Percentiles rank a stretch among this genome's conserved stretches.
phyloP scores from a whole-genome alignment of 1,284 basidiomycete species.

The Cutaneotrichosporon sp. region DNA sequence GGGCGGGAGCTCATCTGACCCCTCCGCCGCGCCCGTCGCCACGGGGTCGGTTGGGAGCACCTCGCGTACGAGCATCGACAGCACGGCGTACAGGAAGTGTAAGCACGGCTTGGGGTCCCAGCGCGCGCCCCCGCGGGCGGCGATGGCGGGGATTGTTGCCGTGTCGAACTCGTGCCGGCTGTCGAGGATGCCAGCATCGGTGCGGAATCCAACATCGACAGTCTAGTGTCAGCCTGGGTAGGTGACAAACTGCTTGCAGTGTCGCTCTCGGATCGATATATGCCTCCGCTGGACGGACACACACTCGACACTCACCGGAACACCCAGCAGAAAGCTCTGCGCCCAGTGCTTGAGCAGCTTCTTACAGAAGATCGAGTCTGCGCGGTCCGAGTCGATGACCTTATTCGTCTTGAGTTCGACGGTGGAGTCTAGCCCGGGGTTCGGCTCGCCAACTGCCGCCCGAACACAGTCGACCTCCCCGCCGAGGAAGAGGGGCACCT shows the following conservation, averaged over 20 bases:
- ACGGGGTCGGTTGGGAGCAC: constrained; percentile 45
- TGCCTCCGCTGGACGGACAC: too few species aligned
- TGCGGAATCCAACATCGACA: constrained; percentile 90
- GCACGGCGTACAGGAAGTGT: constrained; percentile 42
- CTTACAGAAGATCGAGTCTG: constrained; percentile 81
- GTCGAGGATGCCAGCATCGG: constrained; percentile 67
- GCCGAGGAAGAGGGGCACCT: constrained; percentile 78
- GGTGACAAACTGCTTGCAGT: too few species aligned
- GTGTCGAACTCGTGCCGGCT: constrained; percentile 70
- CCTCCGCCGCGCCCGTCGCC: background rate
- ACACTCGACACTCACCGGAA: constrained; percentile 65
- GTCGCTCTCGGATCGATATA: too few species aligned
- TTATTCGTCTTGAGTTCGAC: constrained; percentile 94
- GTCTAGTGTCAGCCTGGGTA: too few species aligned
- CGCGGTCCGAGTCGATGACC: constrained; percentile 66
- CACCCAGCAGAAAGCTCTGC: constrained; percentile 89
- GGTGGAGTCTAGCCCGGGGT: constrained; percentile 56
- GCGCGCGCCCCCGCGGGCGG: constrained; percentile 5
- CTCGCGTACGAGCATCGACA: constrained; percentile 33
- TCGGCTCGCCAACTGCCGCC: constrained; percentile 29
- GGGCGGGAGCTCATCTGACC: constrained; percentile 29
- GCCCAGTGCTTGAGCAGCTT: constrained; percentile 95
- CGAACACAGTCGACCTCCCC: constrained; percentile 94
- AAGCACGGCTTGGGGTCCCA: constrained; percentile 43
- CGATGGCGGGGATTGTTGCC: constrained; percentile 61